Base-by-base conservation (phyloP, 495 filamentous ascomycete species). In the Hyphodiscus hymeniophilus region DNA sequence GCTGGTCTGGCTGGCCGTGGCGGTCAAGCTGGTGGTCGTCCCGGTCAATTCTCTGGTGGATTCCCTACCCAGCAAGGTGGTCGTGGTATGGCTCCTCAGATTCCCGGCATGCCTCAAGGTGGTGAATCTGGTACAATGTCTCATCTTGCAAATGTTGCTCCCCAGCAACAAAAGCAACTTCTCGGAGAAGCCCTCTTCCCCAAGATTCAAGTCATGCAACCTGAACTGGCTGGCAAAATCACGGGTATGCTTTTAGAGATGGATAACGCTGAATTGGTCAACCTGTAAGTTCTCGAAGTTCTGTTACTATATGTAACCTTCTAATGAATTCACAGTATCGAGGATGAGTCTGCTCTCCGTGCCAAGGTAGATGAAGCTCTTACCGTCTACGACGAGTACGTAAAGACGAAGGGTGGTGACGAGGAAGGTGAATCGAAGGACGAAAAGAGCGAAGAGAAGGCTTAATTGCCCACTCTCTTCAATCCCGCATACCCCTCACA, bases 181-280 rank as follows among this genome's bases (percentile, higher is more conserved):
- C 79, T 99, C 45, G 92, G 92, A 58, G 92, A 99, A 72, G 84
- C 85, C 45, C 80, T 99, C 43, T 99, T 96, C 76, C 92, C 92
- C 54, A 97, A 96, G 83, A 96, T 99, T 61, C 81, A 88, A 65
- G 77, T 75, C 44, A 79, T 92, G 67, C 89, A 97, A 75, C 89
- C 89, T 35, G 87, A 94, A 54, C 74, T 99, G 51, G 92, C 92
- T 54, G 92, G 92, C 57, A 99, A 99, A 83, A 96, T 99, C 62
- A 99, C 92, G 50, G 92, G 92, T 67, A 99, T 99, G 92, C 80
- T 99, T 59, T 63, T 99, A 57, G 92, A 99, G 77, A 99, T 99
- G 92, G 92, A 96, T 53, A 96, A 96, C 63, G 54, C 71, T 38
- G 92, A 99, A 74, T 70, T 99, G 52, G 69, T 99, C 60, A 84